A percentile compares a stretch with the other conserved stretches of the same genome.
These are phyloP conservation scores for Helicostylum pulchrum DNA, from an alignment of 192 early-diverging fungal species.

Conservation along the genomic window DNA sequence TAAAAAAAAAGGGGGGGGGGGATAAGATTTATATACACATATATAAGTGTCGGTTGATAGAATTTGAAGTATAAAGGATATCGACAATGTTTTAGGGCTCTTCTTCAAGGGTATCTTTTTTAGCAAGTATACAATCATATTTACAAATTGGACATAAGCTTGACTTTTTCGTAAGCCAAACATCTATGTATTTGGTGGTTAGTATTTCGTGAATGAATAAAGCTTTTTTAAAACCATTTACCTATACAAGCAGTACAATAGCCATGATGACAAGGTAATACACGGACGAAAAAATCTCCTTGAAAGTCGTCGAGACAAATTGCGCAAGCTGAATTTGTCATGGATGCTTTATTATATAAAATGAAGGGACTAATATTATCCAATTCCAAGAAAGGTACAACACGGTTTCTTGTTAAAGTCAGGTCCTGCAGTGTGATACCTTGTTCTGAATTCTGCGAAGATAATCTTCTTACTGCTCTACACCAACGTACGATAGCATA, in stretches of 20 bases:
- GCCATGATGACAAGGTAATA: slow-evolving; percentile 35
- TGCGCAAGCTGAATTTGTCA: slow-evolving; percentile 23
- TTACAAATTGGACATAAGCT: slow-evolving; percentile 32
- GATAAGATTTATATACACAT: background rate
- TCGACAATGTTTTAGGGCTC: slow-evolving; percentile 1
- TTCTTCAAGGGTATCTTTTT: too few relatives aligned
- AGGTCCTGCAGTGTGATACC: background rate
- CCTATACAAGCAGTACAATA: slow-evolving; percentile 38
- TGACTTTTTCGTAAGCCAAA: slow-evolving; percentile 29
- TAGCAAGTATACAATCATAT: slow-evolving; percentile 19
- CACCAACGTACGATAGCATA: background rate
- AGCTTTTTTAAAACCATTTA: slow-evolving; percentile 17
- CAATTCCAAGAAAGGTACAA: slow-evolving; percentile 13
- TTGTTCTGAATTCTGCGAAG: background rate
- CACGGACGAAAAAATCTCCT: slow-evolving; percentile 14
- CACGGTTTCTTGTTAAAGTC: background rate
- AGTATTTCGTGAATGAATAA: background rate
- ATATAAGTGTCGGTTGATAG: background rate
- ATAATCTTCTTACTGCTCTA: background rate
- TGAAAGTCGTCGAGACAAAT: slow-evolving; percentile 40
- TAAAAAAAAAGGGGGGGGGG: too few relatives aligned
- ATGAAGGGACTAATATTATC: slow-evolving; percentile 26
- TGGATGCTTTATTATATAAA: slow-evolving; percentile 8
- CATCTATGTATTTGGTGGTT: slow-evolving; percentile 5
- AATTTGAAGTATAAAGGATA: too few relatives aligned